Base-by-base conservation (phyloP, 2,329 filamentous ascomycete species). In the Penicillium olsonii region DNA sequence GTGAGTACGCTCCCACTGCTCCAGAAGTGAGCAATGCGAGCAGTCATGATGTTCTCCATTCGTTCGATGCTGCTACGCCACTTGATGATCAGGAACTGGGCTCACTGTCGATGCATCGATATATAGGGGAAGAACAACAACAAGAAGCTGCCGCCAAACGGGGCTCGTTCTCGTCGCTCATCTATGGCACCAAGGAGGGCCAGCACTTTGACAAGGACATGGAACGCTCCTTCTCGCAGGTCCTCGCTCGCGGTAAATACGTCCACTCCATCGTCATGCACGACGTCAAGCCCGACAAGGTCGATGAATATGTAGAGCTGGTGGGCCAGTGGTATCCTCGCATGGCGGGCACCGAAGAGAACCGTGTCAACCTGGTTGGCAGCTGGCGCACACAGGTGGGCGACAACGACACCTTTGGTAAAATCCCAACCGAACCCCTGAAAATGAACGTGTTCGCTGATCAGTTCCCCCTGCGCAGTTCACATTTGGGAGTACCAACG, bases 401-500 rank as follows among this genome's bases (percentile, higher is more conserved):
- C 54, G 92, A 99, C 64, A 95, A 90, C 69, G 91, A 99, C 67
- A 96, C 92, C 0, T 99, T 99, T 75, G 84, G 92, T 96, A 82
- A 52, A 52, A 17, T 34, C 22, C 35, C 27, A 12, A 37, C 20
- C 17, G 7, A 46, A 11, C 19, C 10, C 22, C 18, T 34, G n/a
- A 12, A 14, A 5, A 3, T 4, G 37, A 14, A 24, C 22, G 35
- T 31, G 31, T 19, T 39, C 15, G 17, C 56, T 42, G 57, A 59
- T 68, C 74, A 65, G 73, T 45, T n/a, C 19, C 42, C 15, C 33
- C 41, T n/a, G 20, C 26, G 44, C 63, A 97, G 94, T 99, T 42
- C 94, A 99, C 71, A 99, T 99, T 66, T 99, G 94, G 94, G 94
- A 99, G 73, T 99, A 99, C 73, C 92, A 97, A 74, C 87, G 92